Evolutionary conservation across 2,329 filamentous ascomycete species (phyloP), one percentile per base, ranked within the genome.

Genomic region (Pseudocercospora musae): DNA sequence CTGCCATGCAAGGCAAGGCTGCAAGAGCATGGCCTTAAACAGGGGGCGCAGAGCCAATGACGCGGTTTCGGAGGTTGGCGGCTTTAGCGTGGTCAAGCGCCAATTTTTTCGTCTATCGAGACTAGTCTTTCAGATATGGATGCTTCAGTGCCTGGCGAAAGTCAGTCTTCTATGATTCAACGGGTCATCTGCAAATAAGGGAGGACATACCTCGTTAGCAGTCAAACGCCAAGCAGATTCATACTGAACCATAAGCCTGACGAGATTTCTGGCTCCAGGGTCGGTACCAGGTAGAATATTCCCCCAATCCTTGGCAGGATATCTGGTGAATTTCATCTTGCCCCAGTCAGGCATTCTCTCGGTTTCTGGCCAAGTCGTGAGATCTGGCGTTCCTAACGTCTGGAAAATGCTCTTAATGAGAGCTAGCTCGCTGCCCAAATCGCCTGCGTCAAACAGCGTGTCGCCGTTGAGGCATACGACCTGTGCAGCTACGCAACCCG

Each of bases 351-450:
- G 89, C 71, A 96, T 89, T 0, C 73, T 72, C 10, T 77, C 77
- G 4, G 91, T 89, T 76, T 93, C 83, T 1, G 95, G 95, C 95
- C 95, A 99, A 0, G 81, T 86, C 57, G 88, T 80, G n/a, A 82
- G 77, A 49, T 89, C 89, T 0, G 95, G 95, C 1, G 93, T 97
- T 1, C 96, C 96, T 6, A 99, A 77, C 0, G 89, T 96, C 77
- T 90, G 88, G 78, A 99, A 98, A 37, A 98, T 94, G 72, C 92
- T 96, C 58, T 93, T 83, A 60, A 99, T 94, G 56, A 99, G 81
- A 0, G 91, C 90, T 42, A 99, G 81, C 77, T 99, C 95, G 72
- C 91, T 98, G 0, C 96, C 95, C 56, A 98, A 84, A 69, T 96
- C 91, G 1, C 92, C 90, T 3, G 92, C 91, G 73, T 95, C 89